A percentile compares a stretch with the other conserved stretches of the same genome.
Conservation (phyloP, 768 basidiomycete genomes). For the Tylopilus sp. region DNA sequence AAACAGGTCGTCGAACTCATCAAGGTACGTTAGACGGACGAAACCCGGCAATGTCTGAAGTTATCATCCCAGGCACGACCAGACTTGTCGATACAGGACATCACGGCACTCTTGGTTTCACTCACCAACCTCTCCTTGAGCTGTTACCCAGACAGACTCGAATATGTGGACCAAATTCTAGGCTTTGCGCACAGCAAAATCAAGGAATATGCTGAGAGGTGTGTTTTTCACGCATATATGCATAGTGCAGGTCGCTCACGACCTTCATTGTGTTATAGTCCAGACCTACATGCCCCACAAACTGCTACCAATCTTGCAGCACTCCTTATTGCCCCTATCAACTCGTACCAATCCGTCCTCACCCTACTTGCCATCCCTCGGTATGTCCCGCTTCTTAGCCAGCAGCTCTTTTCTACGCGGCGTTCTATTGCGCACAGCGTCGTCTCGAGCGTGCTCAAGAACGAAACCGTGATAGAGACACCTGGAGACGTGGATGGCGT, state of each 20-base stretch:
- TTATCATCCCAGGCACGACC: constrained; percentile 80
- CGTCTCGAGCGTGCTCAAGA: constrained; percentile 91
- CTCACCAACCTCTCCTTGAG: constrained; percentile 92
- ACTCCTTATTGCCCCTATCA: constrained; percentile 90
- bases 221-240: constrained; percentile 6
- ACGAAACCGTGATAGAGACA: constrained; percentile 91
- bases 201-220: constrained; percentile 82
- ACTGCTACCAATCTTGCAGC: constrained; percentile 90
- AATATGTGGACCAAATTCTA: constrained; percentile 96
- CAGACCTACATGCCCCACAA: constrained; percentile 84
- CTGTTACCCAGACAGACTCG: constrained; percentile 95
- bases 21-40: constrained; percentile 55
- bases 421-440: constrained; percentile 93
- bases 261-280: constrained; percentile 38
- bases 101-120: constrained; percentile 94
- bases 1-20: constrained; percentile 96
- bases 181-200: constrained; percentile 86
- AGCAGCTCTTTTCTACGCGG: constrained; percentile 87
- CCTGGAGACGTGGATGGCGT: constrained; percentile 95
- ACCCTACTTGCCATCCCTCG: constrained; percentile 95
- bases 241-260: constrained; percentile 4
- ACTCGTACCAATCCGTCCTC: constrained; percentile 93
- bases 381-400: constrained; percentile 77
- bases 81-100: constrained; percentile 94
- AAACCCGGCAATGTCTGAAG: constrained; percentile 1